Evolutionary conservation across 768 basidiomycete genomes (phyloP).

Genomic region (Rhodotorula paludigena): DNA sequence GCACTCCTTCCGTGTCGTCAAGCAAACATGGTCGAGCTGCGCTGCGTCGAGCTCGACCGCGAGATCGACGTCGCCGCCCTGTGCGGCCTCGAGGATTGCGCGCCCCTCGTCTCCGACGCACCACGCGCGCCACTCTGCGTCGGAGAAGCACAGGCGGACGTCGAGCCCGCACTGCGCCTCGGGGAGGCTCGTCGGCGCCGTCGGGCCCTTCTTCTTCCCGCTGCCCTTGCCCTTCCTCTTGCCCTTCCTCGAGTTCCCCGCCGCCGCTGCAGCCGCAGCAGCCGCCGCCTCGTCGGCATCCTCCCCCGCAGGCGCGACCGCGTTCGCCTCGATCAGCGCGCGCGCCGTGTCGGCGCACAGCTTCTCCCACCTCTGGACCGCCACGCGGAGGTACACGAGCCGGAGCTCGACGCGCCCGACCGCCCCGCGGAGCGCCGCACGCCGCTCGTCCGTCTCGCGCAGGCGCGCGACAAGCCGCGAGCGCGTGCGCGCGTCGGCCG

Average conservation of each 20-base stretch:
- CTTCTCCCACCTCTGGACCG: conserved; percentile 36
- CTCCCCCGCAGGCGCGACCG: neutral
- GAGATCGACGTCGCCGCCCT: neutral
- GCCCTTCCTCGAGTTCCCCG: too few relatives aligned
- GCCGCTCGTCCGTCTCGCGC: conserved; percentile 49
- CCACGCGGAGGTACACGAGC: conserved; percentile 28
- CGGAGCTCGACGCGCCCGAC: conserved; percentile 24
- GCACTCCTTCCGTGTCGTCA: conserved; percentile 38
- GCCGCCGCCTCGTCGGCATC: neutral
- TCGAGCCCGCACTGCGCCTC: conserved; percentile 72
- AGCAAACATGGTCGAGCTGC: conserved; percentile 30
- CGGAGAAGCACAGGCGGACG: conserved; percentile 73
- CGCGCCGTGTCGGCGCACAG: conserved; percentile 32
- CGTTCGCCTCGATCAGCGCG: conserved; percentile 7
- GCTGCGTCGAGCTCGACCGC: conserved; percentile 8
- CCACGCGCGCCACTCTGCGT: conserved; percentile 70
- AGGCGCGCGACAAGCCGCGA: conserved; percentile 53
- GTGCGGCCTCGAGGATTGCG: conserved; percentile 7
- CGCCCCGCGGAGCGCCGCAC: neutral
- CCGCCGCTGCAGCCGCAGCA: neutral
- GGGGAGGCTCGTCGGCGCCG: conserved; percentile 51
- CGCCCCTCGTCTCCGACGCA: conserved; percentile 43
- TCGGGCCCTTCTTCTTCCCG: conserved; percentile 52
- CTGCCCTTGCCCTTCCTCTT: conserved; percentile 55
- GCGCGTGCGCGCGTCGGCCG: conserved; percentile 33